Evolutionary conservation across 306 rosid genomes (phyloP).

Genomic region (Vachellia collinsii): DNA sequence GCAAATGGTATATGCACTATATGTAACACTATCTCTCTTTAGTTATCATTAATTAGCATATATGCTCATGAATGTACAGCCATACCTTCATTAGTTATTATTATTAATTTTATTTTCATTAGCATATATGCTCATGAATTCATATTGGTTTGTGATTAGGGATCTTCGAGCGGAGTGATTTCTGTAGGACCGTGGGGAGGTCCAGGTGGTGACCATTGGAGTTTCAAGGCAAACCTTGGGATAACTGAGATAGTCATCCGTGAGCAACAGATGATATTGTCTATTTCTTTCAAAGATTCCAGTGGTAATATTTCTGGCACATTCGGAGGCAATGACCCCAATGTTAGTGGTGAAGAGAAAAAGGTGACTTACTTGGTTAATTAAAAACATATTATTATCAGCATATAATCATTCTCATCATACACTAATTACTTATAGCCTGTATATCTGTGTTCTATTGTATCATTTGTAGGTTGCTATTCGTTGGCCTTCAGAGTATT

Average conservation of each 20-base stretch:
- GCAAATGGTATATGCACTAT: no score
- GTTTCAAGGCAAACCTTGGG: background rate
- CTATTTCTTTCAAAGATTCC: background rate
- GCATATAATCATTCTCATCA: no score
- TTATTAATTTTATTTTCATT: background rate
- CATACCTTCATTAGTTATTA: no score
- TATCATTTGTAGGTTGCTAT: background rate
- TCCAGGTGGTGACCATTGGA: background rate
- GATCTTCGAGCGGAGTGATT: background rate
- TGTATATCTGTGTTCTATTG: background rate
- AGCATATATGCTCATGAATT: background rate
- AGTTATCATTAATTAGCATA: no score
- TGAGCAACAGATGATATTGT: background rate
- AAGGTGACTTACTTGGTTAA: no score
- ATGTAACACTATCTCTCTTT: no score
- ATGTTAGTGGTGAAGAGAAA: no score
- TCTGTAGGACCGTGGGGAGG: background rate
- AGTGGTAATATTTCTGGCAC: background rate
- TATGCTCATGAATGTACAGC: no score
- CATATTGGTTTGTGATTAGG: background rate
- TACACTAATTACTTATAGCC: background rate
- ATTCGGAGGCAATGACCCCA: background rate
- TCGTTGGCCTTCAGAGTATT: background rate
- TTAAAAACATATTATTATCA: no score
- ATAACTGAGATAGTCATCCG: background rate